These are phyloP conservation scores for Dionaea muscipula DNA, from an alignment of 179 eudicot species.

Conservation along the genomic window DNA sequence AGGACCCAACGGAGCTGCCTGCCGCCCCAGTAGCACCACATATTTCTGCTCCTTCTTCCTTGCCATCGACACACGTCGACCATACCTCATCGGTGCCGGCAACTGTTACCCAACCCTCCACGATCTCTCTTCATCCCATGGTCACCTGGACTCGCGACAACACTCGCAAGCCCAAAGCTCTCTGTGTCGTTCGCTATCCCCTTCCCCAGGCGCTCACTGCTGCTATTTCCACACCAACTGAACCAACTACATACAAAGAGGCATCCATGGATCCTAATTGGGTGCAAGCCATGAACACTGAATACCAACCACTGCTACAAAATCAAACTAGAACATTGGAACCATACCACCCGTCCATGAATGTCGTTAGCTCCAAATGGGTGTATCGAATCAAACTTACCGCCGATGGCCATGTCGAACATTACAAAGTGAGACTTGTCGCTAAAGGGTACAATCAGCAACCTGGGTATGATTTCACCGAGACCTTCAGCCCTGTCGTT, in stretches of 20 bases:
- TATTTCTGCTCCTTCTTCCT: no score
- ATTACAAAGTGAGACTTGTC: slow-evolving; percentile 1
- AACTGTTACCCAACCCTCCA: background rate
- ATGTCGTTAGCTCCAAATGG: background rate
- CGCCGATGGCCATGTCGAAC: background rate
- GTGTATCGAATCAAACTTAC: background rate
- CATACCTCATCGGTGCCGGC: no score
- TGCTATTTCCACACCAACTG: background rate
- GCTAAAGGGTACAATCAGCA: background rate
- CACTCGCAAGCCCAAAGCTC: background rate
- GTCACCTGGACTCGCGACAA: no score
- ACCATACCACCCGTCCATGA: background rate
- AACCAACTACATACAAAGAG: background rate
- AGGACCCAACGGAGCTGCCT: no score
- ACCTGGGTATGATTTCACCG: background rate
- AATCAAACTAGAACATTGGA: slow-evolving; percentile 5
- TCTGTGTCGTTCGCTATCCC: background rate
- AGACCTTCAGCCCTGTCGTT: slow-evolving; percentile 3
- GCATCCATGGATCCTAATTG: background rate
- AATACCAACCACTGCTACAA: background rate
- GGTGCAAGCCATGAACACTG: slow-evolving; percentile 4
- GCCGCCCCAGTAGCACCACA: no score
- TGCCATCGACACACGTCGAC: no score
- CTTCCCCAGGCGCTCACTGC: background rate
- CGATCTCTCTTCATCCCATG: no score